Conservation (phyloP, 305 asterid species). For the Nicotiana rustica region DNA sequence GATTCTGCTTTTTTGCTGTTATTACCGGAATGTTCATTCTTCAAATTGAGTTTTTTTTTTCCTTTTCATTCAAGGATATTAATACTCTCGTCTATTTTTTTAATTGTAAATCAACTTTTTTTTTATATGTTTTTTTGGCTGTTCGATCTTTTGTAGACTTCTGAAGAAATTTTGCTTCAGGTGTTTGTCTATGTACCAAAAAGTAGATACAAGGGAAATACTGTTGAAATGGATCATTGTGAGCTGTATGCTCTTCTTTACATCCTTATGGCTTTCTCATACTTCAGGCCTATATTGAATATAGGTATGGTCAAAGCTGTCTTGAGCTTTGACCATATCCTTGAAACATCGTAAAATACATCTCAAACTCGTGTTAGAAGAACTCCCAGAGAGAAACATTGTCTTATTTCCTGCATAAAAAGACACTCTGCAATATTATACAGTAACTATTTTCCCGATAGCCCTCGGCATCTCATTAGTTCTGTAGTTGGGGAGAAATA, state of each 20-base stretch:
- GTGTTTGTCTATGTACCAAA: not conserved
- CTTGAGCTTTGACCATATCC: no score
- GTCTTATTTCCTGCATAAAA: constrained; percentile 16
- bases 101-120: not conserved
- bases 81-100: not conserved
- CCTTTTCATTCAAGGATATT: not conserved
- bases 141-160: not conserved
- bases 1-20: not conserved
- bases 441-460: not conserved
- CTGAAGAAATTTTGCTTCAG: not conserved
- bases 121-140: not conserved
- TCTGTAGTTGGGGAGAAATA: constrained; percentile 1
- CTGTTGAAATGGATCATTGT: not conserved
- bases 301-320: no score
- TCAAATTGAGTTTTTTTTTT: not conserved
- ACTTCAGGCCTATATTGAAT: not conserved
- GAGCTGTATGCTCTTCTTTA: not conserved
- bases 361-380: not conserved
- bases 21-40: constrained; percentile 1
- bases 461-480: not conserved
- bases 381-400: not conserved
- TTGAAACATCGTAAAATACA: not conserved
- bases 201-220: constrained; percentile 23
- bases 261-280: constrained; percentile 18
- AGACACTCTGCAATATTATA: not conserved